Conservation (phyloP, 148 eudicot genomes). For the Persicaria maculosa region DNA sequence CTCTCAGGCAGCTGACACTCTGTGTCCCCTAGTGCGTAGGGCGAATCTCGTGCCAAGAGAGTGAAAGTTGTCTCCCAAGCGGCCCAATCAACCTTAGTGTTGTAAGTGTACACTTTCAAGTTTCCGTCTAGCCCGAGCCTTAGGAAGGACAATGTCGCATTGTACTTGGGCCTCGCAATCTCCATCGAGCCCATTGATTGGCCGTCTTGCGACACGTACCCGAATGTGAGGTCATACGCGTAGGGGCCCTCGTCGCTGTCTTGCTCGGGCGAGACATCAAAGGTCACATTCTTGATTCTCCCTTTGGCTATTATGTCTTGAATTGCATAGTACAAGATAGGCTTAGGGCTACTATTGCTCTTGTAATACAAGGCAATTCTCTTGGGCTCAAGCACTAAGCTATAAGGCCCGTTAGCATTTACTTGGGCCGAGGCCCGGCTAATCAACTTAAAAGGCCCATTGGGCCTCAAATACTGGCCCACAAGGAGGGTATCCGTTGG, state of each 20-base stretch:
- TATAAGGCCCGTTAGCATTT: slow-evolving; percentile 27
- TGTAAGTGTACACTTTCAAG: slow-evolving; percentile 30
- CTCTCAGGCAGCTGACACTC: slow-evolving; percentile 47
- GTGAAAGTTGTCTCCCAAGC: slow-evolving; percentile 48
- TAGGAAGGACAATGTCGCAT: slow-evolving; percentile 38
- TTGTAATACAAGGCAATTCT: slow-evolving; percentile 27
- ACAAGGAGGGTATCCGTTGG: slow-evolving; percentile 33
- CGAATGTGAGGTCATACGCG: slow-evolving; percentile 12
- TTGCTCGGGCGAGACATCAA: slow-evolving; percentile 6
- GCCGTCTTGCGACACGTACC: not conserved
- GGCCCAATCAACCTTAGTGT: slow-evolving; percentile 13
- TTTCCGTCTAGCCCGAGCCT: slow-evolving; percentile 46
- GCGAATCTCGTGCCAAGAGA: slow-evolving; percentile 23
- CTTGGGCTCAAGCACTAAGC: slow-evolving; percentile 18
- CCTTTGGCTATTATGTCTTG: not conserved
- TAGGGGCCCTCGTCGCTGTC: slow-evolving; percentile 5
- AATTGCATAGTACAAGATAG: slow-evolving; percentile 18
- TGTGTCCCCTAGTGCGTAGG: slow-evolving; percentile 5
- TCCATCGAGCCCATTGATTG: not conserved
- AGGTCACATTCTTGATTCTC: slow-evolving; percentile 13
- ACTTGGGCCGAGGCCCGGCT: slow-evolving; percentile 17
- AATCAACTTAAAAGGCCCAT: slow-evolving; percentile 21
- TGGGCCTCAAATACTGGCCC: slow-evolving; percentile 22
- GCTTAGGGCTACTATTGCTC: slow-evolving; percentile 22
- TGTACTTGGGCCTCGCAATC: slow-evolving; percentile 24